phyloP scores from a whole-genome alignment of 1,139 yeast genomes.

The Saccharomyces hybrid region DNA sequence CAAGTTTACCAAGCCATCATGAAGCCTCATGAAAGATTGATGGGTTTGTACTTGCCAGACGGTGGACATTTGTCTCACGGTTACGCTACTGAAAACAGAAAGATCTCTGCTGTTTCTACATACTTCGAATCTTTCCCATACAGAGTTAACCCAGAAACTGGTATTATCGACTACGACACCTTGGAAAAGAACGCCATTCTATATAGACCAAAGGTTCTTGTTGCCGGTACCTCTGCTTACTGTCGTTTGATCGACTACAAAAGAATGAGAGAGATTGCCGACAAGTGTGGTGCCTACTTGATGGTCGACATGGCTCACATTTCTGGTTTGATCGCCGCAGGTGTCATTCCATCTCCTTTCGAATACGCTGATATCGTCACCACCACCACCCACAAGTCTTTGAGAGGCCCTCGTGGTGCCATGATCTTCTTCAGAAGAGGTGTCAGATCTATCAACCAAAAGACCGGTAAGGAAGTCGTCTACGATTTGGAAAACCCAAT shows the following conservation, averaged over 20 bases:
- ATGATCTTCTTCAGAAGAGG: constrained; percentile 98
- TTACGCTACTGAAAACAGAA: constrained; percentile 91
- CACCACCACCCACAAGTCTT: constrained; percentile 95
- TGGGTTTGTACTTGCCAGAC: constrained; percentile 96
- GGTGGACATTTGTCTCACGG: constrained; percentile 99
- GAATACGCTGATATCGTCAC: constrained; percentile 96
- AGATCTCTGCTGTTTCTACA: constrained; percentile 91
- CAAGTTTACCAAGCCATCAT: constrained; percentile 92
- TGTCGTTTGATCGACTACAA: constrained; percentile 91
- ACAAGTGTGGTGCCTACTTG: constrained; percentile 90
- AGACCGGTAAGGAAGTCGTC: constrained; percentile 81
- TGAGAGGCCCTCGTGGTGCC: constrained; percentile 99
- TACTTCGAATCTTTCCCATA: constrained; percentile 98
- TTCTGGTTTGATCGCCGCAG: constrained; percentile 92
- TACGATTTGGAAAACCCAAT: constrained; percentile 92
- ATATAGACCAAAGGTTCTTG: constrained; percentile 90
- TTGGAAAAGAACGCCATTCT: constrained; percentile 82
- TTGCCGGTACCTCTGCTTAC: constrained; percentile 98
- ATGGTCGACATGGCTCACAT: constrained; percentile 98
- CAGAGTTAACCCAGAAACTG: constrained; percentile 85
- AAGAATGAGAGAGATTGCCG: constrained; percentile 94
- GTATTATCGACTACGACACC: constrained; percentile 90
- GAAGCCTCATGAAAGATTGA: constrained; percentile 90
- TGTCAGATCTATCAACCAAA: constrained; percentile 76
- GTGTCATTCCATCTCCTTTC: constrained; percentile 93